phyloP scores from a whole-genome alignment of 148 eudicot species.

The Vaccinium macrocarpon region DNA sequence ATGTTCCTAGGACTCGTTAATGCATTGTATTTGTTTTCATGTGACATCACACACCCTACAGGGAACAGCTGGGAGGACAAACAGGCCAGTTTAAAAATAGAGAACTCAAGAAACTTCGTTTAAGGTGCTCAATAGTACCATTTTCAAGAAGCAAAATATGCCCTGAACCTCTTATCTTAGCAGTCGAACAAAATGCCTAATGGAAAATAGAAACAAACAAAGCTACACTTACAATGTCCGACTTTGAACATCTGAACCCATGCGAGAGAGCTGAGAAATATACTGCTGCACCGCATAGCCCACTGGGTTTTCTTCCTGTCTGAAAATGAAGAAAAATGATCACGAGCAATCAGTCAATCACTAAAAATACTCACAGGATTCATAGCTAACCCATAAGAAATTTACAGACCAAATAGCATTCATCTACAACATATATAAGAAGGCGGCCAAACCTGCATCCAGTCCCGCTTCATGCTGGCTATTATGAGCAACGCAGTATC shows the following conservation, averaged over 20 bases:
- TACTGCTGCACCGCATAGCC: conserved; percentile 58
- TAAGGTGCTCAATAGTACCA: background rate
- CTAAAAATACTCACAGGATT: background rate
- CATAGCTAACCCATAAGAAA: background rate
- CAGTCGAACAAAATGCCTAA: background rate
- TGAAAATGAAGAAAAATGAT: conserved; percentile 19
- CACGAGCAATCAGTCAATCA: background rate
- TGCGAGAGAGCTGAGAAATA: conserved; percentile 59
- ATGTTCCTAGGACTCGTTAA: too few species aligned
- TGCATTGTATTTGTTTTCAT: too few species aligned
- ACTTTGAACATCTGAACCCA: conserved; percentile 45
- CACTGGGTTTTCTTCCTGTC: conserved; percentile 68
- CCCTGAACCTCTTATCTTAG: background rate
- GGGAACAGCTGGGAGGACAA: background rate
- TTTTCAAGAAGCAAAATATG: background rate
- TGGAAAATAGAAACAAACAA: background rate
- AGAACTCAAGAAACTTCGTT: background rate
- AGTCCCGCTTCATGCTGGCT: conserved; percentile 56
- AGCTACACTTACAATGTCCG: conserved; percentile 41
- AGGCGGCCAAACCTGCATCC: conserved; percentile 49
- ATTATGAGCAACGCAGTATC: conserved; percentile 41
- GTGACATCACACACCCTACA: background rate
- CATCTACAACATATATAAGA: background rate
- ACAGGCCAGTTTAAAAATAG: background rate
- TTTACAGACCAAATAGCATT: background rate